phyloP scores from a whole-genome alignment of 1,284 basidiomycete genomes.

The Caloboletus inedulis region DNA sequence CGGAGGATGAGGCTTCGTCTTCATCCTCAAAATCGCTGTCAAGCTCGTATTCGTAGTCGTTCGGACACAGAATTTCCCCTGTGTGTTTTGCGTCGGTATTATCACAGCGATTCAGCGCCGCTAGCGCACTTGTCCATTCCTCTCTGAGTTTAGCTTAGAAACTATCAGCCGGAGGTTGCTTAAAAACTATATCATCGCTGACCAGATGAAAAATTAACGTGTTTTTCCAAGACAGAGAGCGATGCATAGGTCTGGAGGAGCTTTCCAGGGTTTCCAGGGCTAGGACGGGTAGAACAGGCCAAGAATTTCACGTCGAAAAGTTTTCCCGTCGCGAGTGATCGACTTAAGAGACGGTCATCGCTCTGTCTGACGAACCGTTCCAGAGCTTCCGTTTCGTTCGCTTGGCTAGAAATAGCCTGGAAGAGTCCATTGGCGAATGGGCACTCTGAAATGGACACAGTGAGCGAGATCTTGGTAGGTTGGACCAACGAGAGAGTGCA shows the following conservation, averaged over 20 bases:
- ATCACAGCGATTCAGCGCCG: background rate
- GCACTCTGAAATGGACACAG: conserved; percentile 17
- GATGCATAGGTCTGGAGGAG: conserved; percentile 16
- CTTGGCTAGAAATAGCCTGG: background rate
- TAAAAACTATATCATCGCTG: background rate
- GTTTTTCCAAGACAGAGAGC: conserved; percentile 17
- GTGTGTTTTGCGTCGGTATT: background rate
- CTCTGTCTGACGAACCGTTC: conserved; percentile 7
- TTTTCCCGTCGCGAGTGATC: conserved; percentile 24
- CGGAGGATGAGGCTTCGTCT: background rate
- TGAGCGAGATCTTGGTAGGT: conserved; percentile 10
- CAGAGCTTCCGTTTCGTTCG: background rate
- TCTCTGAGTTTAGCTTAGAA: conserved; percentile 10
- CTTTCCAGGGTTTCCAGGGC: background rate
- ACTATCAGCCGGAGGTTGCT: conserved; percentile 1
- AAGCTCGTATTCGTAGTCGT: conserved; percentile 22
- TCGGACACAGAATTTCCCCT: conserved; percentile 15
- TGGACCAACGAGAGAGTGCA: background rate
- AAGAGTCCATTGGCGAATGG: conserved; percentile 20
- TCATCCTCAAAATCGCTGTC: conserved; percentile 30
- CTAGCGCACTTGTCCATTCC: conserved; percentile 9
- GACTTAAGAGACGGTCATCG: conserved; percentile 10
- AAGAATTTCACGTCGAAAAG: conserved; percentile 23
- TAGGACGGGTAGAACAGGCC: conserved; percentile 1
- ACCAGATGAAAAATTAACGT: conserved; percentile 16